These are phyloP conservation scores for Globisporangium splendens DNA, from an alignment of 352 stramenopile genomes.

Conservation along the genomic window DNA sequence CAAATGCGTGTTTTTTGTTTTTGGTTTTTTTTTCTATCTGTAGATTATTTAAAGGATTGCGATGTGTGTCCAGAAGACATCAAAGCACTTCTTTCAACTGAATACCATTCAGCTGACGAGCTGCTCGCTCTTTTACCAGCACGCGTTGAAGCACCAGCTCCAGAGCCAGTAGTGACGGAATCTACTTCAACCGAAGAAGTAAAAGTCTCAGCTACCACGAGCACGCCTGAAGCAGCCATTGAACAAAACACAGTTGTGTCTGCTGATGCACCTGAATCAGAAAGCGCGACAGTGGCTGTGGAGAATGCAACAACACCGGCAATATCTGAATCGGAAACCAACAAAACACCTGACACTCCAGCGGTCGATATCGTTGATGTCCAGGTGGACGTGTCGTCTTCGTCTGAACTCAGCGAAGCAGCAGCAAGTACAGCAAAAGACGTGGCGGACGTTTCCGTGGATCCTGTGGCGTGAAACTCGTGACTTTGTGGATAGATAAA, in stretches of 20 bases:
- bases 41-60: conserved; percentile 26
- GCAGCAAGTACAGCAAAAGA: conserved; percentile 1
- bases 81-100: conserved; percentile 19
- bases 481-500: conserved; percentile 9
- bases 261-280: too few relatives aligned
- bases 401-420: too few relatives aligned
- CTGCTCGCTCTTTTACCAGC: conserved; percentile 25
- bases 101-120: conserved; percentile 23
- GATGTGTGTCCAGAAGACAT: conserved; percentile 25
- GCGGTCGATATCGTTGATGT: too few relatives aligned
- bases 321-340: too few relatives aligned
- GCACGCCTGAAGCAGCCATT: too few relatives aligned
- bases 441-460: conserved; percentile 11
- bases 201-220: too few relatives aligned
- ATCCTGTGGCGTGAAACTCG: conserved; percentile 19
- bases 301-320: background rate
- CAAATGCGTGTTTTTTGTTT: too few relatives aligned
- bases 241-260: too few relatives aligned
- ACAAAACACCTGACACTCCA: too few relatives aligned
- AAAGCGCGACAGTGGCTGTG: background rate
- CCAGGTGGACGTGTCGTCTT: background rate
- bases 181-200: conserved; percentile 4
- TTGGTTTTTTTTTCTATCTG: background rate
- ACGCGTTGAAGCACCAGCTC: background rate
- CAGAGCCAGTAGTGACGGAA: conserved; percentile 14